Base-by-base conservation (phyloP, 441 rosid genomes). In the Mallotus japonicus region DNA sequence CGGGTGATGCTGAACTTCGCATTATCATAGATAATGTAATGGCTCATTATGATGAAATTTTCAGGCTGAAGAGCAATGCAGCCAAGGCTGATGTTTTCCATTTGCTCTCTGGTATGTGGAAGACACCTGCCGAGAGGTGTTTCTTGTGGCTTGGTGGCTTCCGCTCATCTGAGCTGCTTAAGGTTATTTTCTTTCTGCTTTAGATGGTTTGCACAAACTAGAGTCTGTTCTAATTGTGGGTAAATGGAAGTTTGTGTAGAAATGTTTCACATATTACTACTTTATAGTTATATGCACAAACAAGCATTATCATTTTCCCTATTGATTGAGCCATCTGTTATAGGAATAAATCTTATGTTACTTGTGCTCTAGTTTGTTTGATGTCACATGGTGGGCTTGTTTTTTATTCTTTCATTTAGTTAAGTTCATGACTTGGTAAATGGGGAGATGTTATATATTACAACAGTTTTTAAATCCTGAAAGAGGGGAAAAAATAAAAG, bases 121-220 rank as follows among this genome's bases (percentile, higher is more conserved):
- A 96, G 81, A 93, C 99, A 19, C 99, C 97, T 69, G 98, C 99
- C 9, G 98, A 96, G 85, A 89, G 98, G 79, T 96, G 98, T 80
- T 96, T 96, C 86, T 73, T 96, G 88, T 96, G 98, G 99, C 97
- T 96, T 44, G 99, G 98, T 11, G 99, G 99, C 63, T 96, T 92
- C 80, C 97, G 99, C 67, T 91, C 99, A 70, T 93, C 98, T 56
- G 98, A 96, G 80, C 92, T 96, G 78, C 97, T 96, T 72, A 96
- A 90, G 96, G 98, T 91, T 54, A 76, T 77, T 12, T 75, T 67
- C 7, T 61, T 65, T 70, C 42, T 65, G 51, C 10, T n/a, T 54
- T 24, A 22, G 56, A 42, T 50, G 4, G 46, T 61, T 37, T 57
- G 28, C 57, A 32, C 32, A 9, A 7, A 6, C n/a, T 67, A 34